Percentiles rank a stretch among this genome's conserved stretches.
Evolutionary conservation across 805 yeast genomes (phyloP).

Genomic region (Kurtzmaniella cleridarum): DNA sequence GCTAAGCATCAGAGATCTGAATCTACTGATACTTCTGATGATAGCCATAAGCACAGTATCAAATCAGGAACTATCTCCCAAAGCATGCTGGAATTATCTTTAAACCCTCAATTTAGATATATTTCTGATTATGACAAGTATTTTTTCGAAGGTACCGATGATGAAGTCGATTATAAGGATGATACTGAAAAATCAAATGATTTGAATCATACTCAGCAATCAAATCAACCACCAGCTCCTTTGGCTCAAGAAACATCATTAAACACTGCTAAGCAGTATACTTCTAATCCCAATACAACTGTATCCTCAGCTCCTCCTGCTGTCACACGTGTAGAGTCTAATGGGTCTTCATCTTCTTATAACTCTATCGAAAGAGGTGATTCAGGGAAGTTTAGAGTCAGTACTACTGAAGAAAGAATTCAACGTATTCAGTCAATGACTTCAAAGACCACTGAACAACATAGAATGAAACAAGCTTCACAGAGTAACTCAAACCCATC

Average conservation of each 20-base stretch:
- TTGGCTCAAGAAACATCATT: neutral
- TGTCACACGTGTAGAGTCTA: conserved; percentile 4
- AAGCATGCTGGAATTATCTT: conserved; percentile 1
- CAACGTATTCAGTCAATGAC: conserved; percentile 6
- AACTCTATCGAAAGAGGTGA: conserved; percentile 30
- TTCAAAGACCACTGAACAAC: neutral
- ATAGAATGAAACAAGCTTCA: too few relatives aligned
- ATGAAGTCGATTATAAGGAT: conserved; percentile 6
- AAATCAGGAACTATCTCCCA: conserved; percentile 3
- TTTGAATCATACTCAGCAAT: neutral
- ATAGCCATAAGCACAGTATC: conserved; percentile 3
- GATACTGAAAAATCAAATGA: neutral
- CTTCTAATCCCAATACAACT: neutral
- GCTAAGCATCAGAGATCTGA: neutral
- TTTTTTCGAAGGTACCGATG: conserved; percentile 15
- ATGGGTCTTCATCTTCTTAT: conserved; percentile 15
- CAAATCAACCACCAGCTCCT: neutral
- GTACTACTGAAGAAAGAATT: conserved; percentile 9
- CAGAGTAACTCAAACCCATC: too few relatives aligned
- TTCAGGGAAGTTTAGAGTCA: conserved; percentile 19
- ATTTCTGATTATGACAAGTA: conserved; percentile 23
- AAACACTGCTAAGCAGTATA: neutral
- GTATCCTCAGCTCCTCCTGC: neutral
- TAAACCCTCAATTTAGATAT: conserved; percentile 11
- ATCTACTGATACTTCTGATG: conserved; percentile 2